A percentile compares a stretch with the other conserved stretches of the same genome.
Evolutionary conservation across 163 green algal genomes (phyloP).

Genomic region (Volvox carteri): DNA sequence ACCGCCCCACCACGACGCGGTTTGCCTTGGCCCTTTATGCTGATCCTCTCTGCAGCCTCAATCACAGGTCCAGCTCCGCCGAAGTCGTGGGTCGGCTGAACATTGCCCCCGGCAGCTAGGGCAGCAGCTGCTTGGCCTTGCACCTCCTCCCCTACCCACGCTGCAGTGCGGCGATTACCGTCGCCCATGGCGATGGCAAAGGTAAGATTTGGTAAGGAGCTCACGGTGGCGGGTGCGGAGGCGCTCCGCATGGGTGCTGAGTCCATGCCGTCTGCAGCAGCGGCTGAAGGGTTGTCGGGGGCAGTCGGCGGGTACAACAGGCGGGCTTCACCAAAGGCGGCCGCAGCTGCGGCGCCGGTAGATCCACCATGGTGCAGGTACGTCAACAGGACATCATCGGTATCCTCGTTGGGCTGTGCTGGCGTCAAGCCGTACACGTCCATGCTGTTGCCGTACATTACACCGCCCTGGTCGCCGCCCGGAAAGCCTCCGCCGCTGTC

Average conservation of each 20-base stretch:
- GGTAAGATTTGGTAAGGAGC: background rate
- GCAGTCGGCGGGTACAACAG: background rate
- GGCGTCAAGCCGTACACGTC: slow-evolving; percentile 23
- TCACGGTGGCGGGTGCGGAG: background rate
- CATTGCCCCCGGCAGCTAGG: background rate
- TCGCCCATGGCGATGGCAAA: background rate
- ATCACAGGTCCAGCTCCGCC: background rate
- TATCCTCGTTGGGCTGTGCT: slow-evolving; percentile 1
- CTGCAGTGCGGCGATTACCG: background rate
- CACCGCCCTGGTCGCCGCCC: background rate
- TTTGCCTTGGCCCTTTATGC: background rate
- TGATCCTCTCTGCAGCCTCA: background rate
- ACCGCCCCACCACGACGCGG: background rate
- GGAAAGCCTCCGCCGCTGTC: background rate
- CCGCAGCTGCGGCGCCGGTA: background rate
- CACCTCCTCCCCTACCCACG: background rate
- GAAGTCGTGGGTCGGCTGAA: background rate
- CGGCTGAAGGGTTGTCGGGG: background rate
- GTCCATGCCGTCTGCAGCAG: too few species aligned
- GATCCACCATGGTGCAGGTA: slow-evolving; percentile 23
- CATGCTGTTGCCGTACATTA: background rate
- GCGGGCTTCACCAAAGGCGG: background rate
- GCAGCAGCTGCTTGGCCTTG: background rate
- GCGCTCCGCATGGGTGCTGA: background rate
- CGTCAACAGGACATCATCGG: slow-evolving; percentile 13